Conservation (phyloP, 805 yeast genomes). For the Zygotorulaspora florentina region DNA sequence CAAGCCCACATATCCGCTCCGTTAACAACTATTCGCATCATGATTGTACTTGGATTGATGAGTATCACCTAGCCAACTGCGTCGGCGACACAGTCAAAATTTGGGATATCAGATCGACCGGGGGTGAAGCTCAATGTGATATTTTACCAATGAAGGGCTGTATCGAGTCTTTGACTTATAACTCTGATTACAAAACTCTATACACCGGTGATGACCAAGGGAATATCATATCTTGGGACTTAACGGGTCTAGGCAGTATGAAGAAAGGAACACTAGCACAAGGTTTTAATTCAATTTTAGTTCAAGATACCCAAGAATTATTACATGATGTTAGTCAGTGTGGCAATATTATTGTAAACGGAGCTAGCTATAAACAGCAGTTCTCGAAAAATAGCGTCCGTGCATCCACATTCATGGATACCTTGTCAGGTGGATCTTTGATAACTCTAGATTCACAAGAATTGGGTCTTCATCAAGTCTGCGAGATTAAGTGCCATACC, state of each 20-base stretch:
- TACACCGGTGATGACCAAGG: conserved; percentile 25
- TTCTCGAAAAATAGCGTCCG: conserved; percentile 6
- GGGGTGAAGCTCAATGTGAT: conserved; percentile 18
- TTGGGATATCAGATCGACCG: conserved; percentile 28
- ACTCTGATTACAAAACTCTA: conserved; percentile 12
- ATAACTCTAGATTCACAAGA: conserved; percentile 22
- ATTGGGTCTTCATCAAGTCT: conserved; percentile 25
- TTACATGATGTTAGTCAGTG: conserved; percentile 20
- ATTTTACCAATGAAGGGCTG: conserved; percentile 24
- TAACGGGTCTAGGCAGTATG: conserved; percentile 15
- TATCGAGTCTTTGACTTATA: conserved; percentile 17
- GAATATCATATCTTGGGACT: conserved; percentile 27
- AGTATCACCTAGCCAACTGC: conserved; percentile 21
- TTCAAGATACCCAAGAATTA: conserved; percentile 5
- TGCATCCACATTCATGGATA: conserved; percentile 14
- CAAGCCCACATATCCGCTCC: conserved; percentile 16
- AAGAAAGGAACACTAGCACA: conserved; percentile 20
- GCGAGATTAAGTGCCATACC: conserved; percentile 18
- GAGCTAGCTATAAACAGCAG: conserved; percentile 3
- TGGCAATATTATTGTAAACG: conserved; percentile 27
- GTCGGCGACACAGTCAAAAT: conserved; percentile 20
- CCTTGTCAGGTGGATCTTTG: conserved; percentile 16
- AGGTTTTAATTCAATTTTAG: conserved; percentile 19
- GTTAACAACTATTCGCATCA: conserved; percentile 13
- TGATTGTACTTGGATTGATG: conserved; percentile 25